Base-by-base conservation (phyloP, 1,284 basidiomycete species). In the Ceratobasidium sp. region DNA sequence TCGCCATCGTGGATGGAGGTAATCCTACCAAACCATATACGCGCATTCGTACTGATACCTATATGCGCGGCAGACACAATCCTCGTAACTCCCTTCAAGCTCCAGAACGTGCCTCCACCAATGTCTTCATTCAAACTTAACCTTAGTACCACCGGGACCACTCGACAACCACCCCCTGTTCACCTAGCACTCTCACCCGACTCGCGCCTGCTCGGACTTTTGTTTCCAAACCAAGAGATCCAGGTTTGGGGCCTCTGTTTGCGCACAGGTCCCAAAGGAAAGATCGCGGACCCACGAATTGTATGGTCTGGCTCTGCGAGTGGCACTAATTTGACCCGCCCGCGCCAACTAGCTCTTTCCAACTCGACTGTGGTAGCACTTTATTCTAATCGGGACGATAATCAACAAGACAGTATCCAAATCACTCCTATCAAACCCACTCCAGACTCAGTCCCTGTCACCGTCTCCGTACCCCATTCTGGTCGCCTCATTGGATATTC, bases 1-100 rank as follows among this genome's bases (percentile, higher is more conserved):
- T 98, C 15, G 95, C 92, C 1, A 97, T 99, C 6, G 86, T 96
- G n/a, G 97, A 99, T 83, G 97, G 97, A 80, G 86, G 95, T 97
- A 83, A 81, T 92, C 86, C 13, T 0, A 39, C 28, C 60, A 39
- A 7, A 18, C 23, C 51, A 7, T 10, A 66, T 18, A 46, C 15
- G 15, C 13, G 40, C 3, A 2, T 26, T 9, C 28, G n/a, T 40
- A 49, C n/a, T 72, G 15, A 60, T 23, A 67, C 40, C 55, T 75
- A 63, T 63, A 77, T 69, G 44, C 42, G n/a, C 9, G 33, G 78
- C 80, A 97, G 93, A 90, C 1, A 87, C 88, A n/a, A 86, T 96
- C 66, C 89, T 97, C 3, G 86, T 99, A 60, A 99, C 97, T 0
- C 95, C 97, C 3, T 99, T 99, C 88, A 90, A 97, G 49, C 91